A percentile compares a stretch with the other conserved stretches of the same genome.
phyloP scores from a whole-genome alignment of 345 rosid genomes.

The Gossypium anomalum region DNA sequence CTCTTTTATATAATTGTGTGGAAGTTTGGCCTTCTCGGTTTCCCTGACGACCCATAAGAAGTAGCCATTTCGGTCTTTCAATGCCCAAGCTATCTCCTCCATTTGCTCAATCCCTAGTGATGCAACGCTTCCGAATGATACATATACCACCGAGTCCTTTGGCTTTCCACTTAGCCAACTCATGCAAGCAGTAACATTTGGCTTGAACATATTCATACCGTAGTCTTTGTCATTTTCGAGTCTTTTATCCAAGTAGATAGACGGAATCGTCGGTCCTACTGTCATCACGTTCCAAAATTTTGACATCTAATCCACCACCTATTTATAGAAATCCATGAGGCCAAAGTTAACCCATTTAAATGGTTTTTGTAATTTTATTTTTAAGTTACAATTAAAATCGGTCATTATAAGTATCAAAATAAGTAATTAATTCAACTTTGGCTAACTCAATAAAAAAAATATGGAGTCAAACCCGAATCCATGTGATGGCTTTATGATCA shows the following conservation, averaged over 20 bases:
- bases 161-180: conserved; percentile 45
- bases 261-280: conserved; percentile 52
- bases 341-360: not conserved
- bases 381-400: no score
- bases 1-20: conserved; percentile 29
- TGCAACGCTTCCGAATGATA: conserved; percentile 47
- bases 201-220: conserved; percentile 39
- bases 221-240: conserved; percentile 46
- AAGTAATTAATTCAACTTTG: no score
- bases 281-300: conserved; percentile 22
- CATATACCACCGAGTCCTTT: conserved; percentile 39
- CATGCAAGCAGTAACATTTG: conserved; percentile 25
- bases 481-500: no score
- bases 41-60: conserved; percentile 62
- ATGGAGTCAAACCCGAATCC: no score
- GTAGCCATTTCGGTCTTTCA: conserved; percentile 24
- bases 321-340: not conserved
- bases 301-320: conserved; percentile 41
- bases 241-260: conserved; percentile 42
- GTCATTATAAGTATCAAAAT: no score
- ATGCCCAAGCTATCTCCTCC: conserved; percentile 42
- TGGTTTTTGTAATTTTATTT: not conserved
- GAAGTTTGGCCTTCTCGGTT: conserved; percentile 41
- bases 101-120: conserved; percentile 41
- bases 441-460: no score